Evolutionary conservation across 768 basidiomycete genomes (phyloP).

Genomic region (Scleroderma citrinum): DNA sequence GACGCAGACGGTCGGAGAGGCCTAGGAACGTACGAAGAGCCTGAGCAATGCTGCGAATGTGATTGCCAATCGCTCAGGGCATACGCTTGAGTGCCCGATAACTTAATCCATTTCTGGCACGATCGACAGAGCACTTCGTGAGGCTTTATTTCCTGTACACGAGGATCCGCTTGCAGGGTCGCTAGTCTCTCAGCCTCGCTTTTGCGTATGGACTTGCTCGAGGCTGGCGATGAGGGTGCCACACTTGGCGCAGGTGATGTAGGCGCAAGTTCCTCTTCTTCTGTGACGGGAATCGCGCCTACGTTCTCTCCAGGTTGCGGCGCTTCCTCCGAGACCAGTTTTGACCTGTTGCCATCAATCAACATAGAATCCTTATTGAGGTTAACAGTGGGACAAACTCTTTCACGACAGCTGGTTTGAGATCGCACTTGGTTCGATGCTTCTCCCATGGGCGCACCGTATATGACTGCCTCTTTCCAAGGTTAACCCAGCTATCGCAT

Average conservation of each 20-base stretch:
- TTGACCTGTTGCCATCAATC: not conserved
- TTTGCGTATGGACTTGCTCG: conserved; percentile 16
- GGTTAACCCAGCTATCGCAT: conserved; percentile 51
- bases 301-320: conserved; percentile 9
- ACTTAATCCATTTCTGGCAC: conserved; percentile 59
- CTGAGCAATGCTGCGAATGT: conserved; percentile 46
- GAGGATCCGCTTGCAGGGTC: conserved; percentile 48
- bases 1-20: conserved; percentile 13
- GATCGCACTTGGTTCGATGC: conserved; percentile 52
- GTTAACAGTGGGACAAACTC: conserved; percentile 22
- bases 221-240: conserved; percentile 2
- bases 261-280: conserved; percentile 7
- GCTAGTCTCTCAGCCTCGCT: conserved; percentile 43
- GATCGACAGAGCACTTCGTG: conserved; percentile 51
- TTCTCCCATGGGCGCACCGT: conserved; percentile 56
- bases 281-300: conserved; percentile 11
- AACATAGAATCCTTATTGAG: conserved; percentile 5
- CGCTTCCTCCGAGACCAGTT: conserved; percentile 3
- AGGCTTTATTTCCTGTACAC: conserved; percentile 43
- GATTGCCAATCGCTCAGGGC: conserved; percentile 44
- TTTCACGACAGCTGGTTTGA: conserved; percentile 25
- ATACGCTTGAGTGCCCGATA: conserved; percentile 39
- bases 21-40: conserved; percentile 30
- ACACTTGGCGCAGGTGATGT: conserved; percentile 6
- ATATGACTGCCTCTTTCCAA: conserved; percentile 52